Conservation (phyloP, 2,329 filamentous ascomycete genomes). For the Podosphaera fusca region DNA sequence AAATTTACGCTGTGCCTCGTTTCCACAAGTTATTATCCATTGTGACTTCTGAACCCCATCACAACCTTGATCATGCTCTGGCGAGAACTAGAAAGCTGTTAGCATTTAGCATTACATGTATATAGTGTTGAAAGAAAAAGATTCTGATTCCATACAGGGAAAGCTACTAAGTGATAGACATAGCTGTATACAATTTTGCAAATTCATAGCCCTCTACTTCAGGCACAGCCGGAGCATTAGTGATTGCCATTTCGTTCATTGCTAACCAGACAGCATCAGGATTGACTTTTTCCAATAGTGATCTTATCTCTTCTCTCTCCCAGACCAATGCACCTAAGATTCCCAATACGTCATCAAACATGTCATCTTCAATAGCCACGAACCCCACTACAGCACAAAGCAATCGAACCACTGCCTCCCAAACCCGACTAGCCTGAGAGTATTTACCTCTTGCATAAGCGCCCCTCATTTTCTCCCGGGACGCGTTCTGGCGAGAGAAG, state of each 20-base stretch:
- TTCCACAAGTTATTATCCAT: too few relatives aligned
- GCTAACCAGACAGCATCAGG: slow-evolving; percentile 57
- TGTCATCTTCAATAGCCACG: slow-evolving; percentile 40
- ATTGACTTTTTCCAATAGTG: slow-evolving; percentile 40
- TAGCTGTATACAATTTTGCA: neutral
- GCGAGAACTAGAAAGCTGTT: too few relatives aligned
- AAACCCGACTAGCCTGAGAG: slow-evolving; percentile 36
- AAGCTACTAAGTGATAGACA: too few relatives aligned
- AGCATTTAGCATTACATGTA: too few relatives aligned
- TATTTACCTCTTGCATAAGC: slow-evolving; percentile 29
- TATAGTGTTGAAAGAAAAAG: too few relatives aligned
- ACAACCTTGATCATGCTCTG: too few relatives aligned
- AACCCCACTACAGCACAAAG: slow-evolving; percentile 36
- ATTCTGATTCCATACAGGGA: too few relatives aligned
- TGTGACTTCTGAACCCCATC: too few relatives aligned
- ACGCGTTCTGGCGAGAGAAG: slow-evolving; percentile 17
- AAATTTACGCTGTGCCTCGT: too few relatives aligned
- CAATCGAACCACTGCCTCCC: slow-evolving; percentile 36
- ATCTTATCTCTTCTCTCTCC: slow-evolving; percentile 24
- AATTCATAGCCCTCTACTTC: slow-evolving; percentile 21
- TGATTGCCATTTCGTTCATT: slow-evolving; percentile 13
- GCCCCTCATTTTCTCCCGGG: slow-evolving; percentile 15
- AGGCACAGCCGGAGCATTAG: slow-evolving; percentile 19
- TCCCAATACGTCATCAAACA: slow-evolving; percentile 48
- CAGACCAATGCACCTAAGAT: slow-evolving; percentile 31